These are phyloP conservation scores for Leccinum idahoense DNA, from an alignment of 1,284 basidiomycete species.

Conservation along the genomic window DNA sequence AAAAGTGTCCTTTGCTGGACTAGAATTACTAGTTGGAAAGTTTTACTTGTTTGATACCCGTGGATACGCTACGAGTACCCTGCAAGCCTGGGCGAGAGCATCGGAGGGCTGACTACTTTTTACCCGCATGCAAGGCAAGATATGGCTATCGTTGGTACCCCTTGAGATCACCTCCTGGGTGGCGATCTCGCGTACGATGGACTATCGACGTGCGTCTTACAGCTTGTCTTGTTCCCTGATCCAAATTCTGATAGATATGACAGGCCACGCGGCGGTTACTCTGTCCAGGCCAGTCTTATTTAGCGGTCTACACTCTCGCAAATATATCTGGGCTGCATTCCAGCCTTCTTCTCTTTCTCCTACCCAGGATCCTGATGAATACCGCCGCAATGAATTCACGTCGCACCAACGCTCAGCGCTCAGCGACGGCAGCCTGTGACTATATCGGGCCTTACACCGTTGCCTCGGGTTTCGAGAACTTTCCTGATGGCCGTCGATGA, in stretches of 20 bases:
- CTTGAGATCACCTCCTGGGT: constrained; percentile 60
- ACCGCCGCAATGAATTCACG: constrained; percentile 21
- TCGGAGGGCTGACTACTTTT: too few relatives aligned
- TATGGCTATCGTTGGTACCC: constrained; percentile 64
- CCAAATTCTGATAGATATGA: constrained; percentile 2
- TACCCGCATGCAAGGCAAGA: constrained; percentile 41
- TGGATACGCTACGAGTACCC: constrained; percentile 50
- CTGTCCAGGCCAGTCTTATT: constrained; percentile 6
- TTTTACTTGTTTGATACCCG: constrained; percentile 64
- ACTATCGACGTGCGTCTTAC: constrained; percentile 51
- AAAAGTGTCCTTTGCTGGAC: constrained; percentile 66
- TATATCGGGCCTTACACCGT: constrained; percentile 16
- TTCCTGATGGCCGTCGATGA: constrained; percentile 29
- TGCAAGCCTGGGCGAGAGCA: not conserved
- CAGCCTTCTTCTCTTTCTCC: not conserved
- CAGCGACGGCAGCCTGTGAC: constrained; percentile 12
- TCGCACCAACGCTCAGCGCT: constrained; percentile 20
- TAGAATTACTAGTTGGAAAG: constrained; percentile 74
- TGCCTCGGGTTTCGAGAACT: constrained; percentile 21
- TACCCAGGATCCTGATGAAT: constrained; percentile 18
- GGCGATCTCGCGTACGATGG: constrained; percentile 64
- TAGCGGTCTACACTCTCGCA: constrained; percentile 31
- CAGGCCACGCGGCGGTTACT: constrained; percentile 48
- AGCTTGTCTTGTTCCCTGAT: not conserved
- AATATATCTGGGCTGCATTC: not conserved